Conservation (phyloP, 176 grass and related monocot species). For the Oryza nivara region DNA sequence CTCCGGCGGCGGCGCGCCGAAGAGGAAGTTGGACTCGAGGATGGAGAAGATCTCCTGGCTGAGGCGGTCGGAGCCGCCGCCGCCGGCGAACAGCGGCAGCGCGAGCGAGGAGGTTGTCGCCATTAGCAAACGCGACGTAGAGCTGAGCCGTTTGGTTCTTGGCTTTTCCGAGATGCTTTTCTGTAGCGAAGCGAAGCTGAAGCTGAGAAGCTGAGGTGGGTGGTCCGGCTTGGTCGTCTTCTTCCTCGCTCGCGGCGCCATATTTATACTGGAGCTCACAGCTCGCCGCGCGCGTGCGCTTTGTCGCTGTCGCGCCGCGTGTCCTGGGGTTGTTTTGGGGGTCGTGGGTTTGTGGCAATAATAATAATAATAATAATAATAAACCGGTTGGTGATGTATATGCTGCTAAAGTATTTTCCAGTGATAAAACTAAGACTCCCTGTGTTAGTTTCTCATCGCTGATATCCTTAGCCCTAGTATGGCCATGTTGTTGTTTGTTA, state of each 20-base stretch:
- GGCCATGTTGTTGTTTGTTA: too few species aligned
- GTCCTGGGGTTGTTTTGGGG: slow-evolving; percentile 20
- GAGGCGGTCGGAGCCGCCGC: slow-evolving; percentile 46
- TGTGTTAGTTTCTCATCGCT: background rate
- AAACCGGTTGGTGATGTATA: background rate
- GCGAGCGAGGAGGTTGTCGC: slow-evolving; percentile 35
- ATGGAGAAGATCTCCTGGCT: slow-evolving; percentile 88
- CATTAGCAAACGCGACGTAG: background rate
- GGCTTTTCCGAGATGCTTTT: background rate
- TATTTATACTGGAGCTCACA: slow-evolving; percentile 49
- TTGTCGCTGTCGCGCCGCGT: slow-evolving; percentile 39
- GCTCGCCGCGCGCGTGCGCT: background rate
- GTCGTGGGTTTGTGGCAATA: background rate
- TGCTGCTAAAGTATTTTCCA: background rate
- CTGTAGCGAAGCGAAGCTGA: background rate
- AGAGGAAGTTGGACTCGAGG: slow-evolving; percentile 78
- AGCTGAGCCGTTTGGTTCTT: background rate
- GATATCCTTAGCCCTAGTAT: too few species aligned
- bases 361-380: background rate
- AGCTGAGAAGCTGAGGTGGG: too few species aligned
- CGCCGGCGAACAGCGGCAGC: slow-evolving; percentile 19
- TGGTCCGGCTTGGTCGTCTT: background rate
- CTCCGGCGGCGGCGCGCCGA: slow-evolving; percentile 26
- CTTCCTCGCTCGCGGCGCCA: slow-evolving; percentile 27
- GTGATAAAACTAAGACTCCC: background rate